A percentile compares a stretch with the other conserved stretches of the same genome.
These are phyloP conservation scores for Eutrema yunnanense DNA, from an alignment of 345 rosid species.

Conservation along the genomic window DNA sequence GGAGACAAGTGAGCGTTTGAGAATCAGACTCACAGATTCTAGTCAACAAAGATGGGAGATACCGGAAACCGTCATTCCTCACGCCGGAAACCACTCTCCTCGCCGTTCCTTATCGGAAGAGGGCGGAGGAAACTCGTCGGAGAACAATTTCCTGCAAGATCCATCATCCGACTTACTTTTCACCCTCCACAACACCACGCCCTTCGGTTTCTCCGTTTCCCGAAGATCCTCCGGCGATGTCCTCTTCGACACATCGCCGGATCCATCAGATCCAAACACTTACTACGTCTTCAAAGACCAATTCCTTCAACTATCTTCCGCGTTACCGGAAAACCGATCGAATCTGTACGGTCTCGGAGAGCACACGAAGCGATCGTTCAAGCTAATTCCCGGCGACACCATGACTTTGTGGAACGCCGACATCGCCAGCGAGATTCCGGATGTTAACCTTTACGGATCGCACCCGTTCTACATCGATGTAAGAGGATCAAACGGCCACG, in stretches of 20 bases:
- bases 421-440: constrained; percentile 28
- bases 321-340: constrained; percentile 45
- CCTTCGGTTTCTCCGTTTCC: constrained; percentile 54
- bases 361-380: constrained; percentile 55
- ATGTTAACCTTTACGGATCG: constrained; percentile 64
- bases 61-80: constrained; percentile 45
- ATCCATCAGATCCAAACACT: constrained; percentile 22
- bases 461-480: constrained; percentile 74
- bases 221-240: constrained; percentile 58
- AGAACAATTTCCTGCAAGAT: constrained; percentile 6
- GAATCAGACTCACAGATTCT: constrained; percentile 48
- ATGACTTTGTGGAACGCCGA: constrained; percentile 64
- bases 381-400: constrained; percentile 27
- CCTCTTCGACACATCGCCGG: constrained; percentile 51
- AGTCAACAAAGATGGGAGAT: constrained; percentile 52
- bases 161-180: constrained; percentile 51
- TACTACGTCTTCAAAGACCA: constrained; percentile 67
- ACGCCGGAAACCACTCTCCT: constrained; percentile 17
- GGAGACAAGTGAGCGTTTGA: constrained; percentile 45
- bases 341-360: constrained; percentile 71
- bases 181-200: constrained; percentile 46
- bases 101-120: constrained; percentile 5
- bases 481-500: constrained; percentile 36
- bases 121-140: not conserved
- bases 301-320: constrained; percentile 56